Base-by-base conservation (phyloP, 2,329 filamentous ascomycete species). In the Xylaria sp. region DNA sequence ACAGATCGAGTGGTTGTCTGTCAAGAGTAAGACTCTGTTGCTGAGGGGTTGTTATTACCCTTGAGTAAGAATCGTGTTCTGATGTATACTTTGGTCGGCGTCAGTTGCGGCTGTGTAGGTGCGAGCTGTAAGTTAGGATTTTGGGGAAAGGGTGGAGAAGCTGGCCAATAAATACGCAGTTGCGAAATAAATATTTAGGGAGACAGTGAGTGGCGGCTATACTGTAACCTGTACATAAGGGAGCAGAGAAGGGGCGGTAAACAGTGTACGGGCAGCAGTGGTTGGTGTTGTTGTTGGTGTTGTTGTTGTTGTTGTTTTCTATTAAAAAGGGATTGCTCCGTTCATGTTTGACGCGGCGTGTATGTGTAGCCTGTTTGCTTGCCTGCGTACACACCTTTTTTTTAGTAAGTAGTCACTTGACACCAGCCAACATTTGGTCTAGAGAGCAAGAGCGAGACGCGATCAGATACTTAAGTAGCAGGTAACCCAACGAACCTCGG, bases 111-210 rank as follows among this genome's bases (percentile, higher is more conserved):
- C 7, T 34, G 52, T 8, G 50, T 25, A 25, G 18, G 52, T 28
- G 50, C 50, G 50, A n/a, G 52, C 15, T 18, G 28, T 20, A 34
- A 18, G 52, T 28, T 3, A 13, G 34, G 34, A 37, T 37, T 55
- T 55, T 55, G 28, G 32, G 41, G 18, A 46, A n/a, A 18, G 32
- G 28, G 52, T 55, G 52, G 52, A 55, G 52, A 55, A 55, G 37
- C n/a, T 5, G 25, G 28, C 20, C 52, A 32, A 37, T 34, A 37
- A 32, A 52, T 52, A 44, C 41, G 12, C 5, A 44, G 41, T 44
- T 15, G 12, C 5, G 41, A 44, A 44, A 6, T 44, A 44, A 13
- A 13, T 44, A 44, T 2, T 34, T 18, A 44, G 41, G 41, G 13
- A 44, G 41, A 13, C 41, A 44, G 34, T 37, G 34, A 44, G 34